Percentiles rank a stretch among this genome's conserved stretches.
phyloP scores from a whole-genome alignment of 768 basidiomycete genomes.

The Tulasnella sp. region DNA sequence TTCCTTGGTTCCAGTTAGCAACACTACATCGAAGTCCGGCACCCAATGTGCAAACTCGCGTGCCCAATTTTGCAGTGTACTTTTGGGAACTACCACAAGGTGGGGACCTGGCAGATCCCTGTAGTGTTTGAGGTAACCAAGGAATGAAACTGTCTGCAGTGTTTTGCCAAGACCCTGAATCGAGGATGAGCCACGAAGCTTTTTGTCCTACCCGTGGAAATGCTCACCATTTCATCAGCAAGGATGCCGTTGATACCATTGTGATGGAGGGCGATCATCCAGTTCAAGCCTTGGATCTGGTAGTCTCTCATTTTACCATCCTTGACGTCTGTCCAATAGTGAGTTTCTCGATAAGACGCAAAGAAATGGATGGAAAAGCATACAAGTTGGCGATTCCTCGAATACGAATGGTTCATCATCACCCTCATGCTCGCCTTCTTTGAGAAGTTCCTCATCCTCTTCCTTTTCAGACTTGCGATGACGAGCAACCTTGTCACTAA shows the following conservation, averaged over 20 bases:
- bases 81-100: conserved; percentile 96
- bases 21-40: conserved; percentile 67
- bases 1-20: conserved; percentile 78
- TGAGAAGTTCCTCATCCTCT: conserved; percentile 89
- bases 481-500: conserved; percentile 60
- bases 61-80: conserved; percentile 92
- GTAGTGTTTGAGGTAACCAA: conserved; percentile 85
- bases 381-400: conserved; percentile 86
- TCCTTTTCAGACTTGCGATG: conserved; percentile 97
- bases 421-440: conserved; percentile 67
- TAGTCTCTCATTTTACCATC: conserved; percentile 82
- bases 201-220: conserved; percentile 4
- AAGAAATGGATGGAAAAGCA: conserved; percentile 17
- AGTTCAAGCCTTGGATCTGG: conserved; percentile 90
- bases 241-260: conserved; percentile 95
- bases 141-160: conserved; percentile 93
- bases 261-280: conserved; percentile 94
- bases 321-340: conserved; percentile 50
- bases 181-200: conserved; percentile 3
- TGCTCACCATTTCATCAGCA: conserved; percentile 84
- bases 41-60: conserved; percentile 90
- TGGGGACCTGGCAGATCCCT: conserved; percentile 67
- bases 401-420: conserved; percentile 89
- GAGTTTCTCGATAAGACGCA: not conserved
- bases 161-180: conserved; percentile 91